A percentile compares a stretch with the other conserved stretches of the same genome.
Evolutionary conservation across 192 early-diverging fungal genomes (phyloP).

Genomic region (Neocallimastix lanati): DNA sequence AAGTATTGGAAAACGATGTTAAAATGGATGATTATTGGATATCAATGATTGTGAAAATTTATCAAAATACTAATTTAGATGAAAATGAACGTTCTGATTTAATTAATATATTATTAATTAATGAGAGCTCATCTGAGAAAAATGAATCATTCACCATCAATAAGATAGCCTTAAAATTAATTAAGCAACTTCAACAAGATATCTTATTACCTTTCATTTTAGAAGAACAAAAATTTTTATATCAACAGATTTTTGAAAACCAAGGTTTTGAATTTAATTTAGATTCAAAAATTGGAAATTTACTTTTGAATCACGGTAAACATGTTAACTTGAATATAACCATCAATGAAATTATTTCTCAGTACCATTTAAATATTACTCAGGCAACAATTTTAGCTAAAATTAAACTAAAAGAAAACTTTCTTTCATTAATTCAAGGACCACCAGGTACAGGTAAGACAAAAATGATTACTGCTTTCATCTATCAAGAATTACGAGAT

Average conservation of each 20-base stretch:
- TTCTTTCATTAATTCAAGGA: conserved; percentile 81
- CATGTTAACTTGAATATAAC: neutral
- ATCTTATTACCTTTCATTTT: too few relatives aligned
- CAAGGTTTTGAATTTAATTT: too few relatives aligned
- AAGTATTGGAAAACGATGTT: neutral
- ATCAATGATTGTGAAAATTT: neutral
- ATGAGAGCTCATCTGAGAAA: too few relatives aligned
- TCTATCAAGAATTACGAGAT: conserved; percentile 22
- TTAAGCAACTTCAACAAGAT: too few relatives aligned
- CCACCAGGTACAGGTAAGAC: conserved; percentile 60
- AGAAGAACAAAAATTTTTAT: too few relatives aligned
- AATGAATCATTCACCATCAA: too few relatives aligned
- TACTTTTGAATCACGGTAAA: neutral
- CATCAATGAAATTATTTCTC: neutral
- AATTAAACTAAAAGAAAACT: conserved; percentile 25
- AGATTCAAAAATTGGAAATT: neutral
- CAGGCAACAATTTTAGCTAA: conserved; percentile 70
- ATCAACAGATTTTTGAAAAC: too few relatives aligned
- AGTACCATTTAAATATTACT: conserved; percentile 66
- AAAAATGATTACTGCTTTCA: conserved; percentile 73
- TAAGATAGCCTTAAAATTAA: too few relatives aligned
- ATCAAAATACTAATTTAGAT: too few relatives aligned
- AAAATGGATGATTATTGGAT: neutral
- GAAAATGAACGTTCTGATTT: too few relatives aligned
- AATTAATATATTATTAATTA: too few relatives aligned